Conservation (phyloP, 768 basidiomycete genomes). For the Russula sp. region DNA sequence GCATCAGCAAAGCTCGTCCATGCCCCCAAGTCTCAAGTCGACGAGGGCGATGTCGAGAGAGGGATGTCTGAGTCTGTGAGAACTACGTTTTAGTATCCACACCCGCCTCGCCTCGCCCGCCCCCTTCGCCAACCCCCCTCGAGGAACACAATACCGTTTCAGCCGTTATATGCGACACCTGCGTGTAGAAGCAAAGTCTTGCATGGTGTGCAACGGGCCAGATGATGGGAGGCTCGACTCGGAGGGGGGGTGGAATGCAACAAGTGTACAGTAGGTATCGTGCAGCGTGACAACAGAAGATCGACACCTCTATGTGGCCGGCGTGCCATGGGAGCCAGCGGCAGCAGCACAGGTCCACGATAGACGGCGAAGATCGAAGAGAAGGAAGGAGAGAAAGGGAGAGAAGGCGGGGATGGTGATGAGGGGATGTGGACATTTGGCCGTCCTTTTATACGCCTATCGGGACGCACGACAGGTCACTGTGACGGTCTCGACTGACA, state of each 20-base stretch:
- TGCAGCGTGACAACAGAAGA: background rate
- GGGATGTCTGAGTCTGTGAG: background rate
- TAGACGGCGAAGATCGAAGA: background rate
- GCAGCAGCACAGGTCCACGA: background rate
- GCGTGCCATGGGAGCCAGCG: background rate
- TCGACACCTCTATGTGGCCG: background rate
- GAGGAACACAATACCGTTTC: background rate
- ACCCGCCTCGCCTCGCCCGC: too few species aligned
- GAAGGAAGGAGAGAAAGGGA: background rate
- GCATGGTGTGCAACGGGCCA: background rate
- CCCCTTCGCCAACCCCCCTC: background rate
- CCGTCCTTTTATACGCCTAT: slow-evolving; percentile 3
- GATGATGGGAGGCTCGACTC: too few species aligned
- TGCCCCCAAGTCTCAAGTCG: background rate
- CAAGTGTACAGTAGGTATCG: too few species aligned
- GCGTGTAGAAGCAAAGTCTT: too few species aligned
- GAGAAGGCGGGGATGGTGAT: background rate
- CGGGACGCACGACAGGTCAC: background rate
- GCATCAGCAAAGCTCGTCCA: background rate
- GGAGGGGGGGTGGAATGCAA: background rate
- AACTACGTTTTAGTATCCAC: background rate
- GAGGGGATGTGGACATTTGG: background rate
- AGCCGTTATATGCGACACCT: background rate
- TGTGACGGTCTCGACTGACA: background rate
- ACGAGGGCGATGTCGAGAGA: slow-evolving; percentile 1